These are phyloP conservation scores for Septoria linicola DNA, from an alignment of 2,329 filamentous ascomycete species.

Conservation along the genomic window DNA sequence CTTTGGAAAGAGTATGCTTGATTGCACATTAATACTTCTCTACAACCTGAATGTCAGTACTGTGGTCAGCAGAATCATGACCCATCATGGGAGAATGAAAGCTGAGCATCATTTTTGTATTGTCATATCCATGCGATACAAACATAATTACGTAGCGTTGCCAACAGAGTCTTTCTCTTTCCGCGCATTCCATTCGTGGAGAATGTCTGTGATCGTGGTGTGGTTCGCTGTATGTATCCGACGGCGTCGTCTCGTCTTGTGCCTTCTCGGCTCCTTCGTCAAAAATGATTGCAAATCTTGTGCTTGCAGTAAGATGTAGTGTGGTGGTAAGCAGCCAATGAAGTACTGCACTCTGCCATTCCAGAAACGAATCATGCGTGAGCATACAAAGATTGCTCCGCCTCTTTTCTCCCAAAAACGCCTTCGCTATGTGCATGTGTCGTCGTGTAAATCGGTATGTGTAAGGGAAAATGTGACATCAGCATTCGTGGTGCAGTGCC, in stretches of 20 bases:
- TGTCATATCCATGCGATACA: slow-evolving; percentile 24
- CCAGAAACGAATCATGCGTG: slow-evolving; percentile 15
- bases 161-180: slow-evolving; percentile 5
- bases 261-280: slow-evolving; percentile 9
- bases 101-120: no score
- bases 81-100: no score
- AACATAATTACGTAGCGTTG: slow-evolving; percentile 27
- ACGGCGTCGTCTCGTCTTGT: slow-evolving; percentile 10
- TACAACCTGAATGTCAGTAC: no score
- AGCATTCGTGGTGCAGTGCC: slow-evolving; percentile 11
- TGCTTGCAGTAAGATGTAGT: slow-evolving; percentile 17
- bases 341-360: slow-evolving; percentile 11
- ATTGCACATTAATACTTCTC: no score
- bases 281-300: slow-evolving; percentile 22
- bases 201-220: slow-evolving; percentile 15
- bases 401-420: slow-evolving; percentile 18
- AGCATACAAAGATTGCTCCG: slow-evolving; percentile 9
- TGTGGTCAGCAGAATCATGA: no score
- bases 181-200: slow-evolving; percentile 1
- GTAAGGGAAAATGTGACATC: slow-evolving; percentile 18
- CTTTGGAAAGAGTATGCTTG: no score
- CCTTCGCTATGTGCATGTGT: slow-evolving; percentile 19
- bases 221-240: slow-evolving; percentile 15
- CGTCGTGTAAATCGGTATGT: slow-evolving; percentile 18
- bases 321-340: slow-evolving; percentile 6